Conservation (phyloP, 441 rosid species). For the Pelargonium citronellum region DNA sequence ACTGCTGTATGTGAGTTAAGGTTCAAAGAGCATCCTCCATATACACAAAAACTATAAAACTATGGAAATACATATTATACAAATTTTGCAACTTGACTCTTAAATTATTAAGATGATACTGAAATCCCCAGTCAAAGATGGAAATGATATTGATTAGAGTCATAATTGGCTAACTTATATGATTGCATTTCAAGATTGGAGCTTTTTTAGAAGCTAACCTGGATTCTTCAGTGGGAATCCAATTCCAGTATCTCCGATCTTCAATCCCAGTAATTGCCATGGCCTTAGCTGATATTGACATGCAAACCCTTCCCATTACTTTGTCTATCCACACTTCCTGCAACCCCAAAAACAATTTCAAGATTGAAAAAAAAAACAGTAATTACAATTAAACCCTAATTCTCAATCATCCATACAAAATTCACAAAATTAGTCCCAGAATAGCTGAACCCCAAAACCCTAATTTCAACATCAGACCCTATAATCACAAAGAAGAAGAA, state of each 20-base stretch:
- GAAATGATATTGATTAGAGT: background rate
- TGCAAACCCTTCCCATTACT: slow-evolving; percentile 50
- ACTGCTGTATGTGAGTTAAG: no score
- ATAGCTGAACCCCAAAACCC: no score
- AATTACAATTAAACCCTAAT: background rate
- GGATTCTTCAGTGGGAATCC: slow-evolving; percentile 53
- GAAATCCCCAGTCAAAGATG: background rate
- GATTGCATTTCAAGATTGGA: background rate
- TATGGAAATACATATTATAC: no score
- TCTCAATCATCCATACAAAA: no score
- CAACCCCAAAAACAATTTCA: no score
- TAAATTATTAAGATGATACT: no score
- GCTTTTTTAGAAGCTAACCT: slow-evolving; percentile 33
- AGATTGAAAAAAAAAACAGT: no score
- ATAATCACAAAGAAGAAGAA: no score
- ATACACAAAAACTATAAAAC: no score
- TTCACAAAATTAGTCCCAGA: no score
- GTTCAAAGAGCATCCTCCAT: no score
- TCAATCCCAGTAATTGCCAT: slow-evolving; percentile 65
- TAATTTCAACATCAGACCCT: background rate
- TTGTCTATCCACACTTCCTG: slow-evolving; percentile 77
- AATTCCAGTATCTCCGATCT: slow-evolving; percentile 75
- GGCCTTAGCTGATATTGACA: slow-evolving; percentile 56
- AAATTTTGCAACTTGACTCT: no score
- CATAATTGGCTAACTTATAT: background rate